Percentiles rank a stretch among this genome's conserved stretches.
phyloP scores from a whole-genome alignment of 805 yeast genomes.

The Spathaspora passalidarum region DNA sequence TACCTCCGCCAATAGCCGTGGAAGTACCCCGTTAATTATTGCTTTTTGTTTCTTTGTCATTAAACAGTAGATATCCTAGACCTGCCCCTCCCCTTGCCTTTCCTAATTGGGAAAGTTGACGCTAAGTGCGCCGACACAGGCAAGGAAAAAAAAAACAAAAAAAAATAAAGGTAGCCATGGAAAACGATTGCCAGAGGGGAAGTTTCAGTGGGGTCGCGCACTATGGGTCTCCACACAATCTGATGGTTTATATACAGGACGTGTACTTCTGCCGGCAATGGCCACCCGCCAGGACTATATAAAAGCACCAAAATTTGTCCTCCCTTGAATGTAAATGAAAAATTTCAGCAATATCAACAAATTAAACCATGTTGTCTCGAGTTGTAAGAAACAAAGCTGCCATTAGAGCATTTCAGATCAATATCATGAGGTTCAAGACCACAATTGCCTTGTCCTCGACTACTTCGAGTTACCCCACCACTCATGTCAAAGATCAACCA shows the following conservation, averaged over 20 bases:
- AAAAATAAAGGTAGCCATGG: neutral
- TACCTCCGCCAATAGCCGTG: neutral
- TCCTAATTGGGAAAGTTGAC: neutral
- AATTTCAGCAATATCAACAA: too few relatives aligned
- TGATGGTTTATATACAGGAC: neutral
- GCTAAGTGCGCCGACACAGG: neutral
- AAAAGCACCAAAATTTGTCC: too few relatives aligned
- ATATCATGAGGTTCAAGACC: slow-evolving; percentile 9
- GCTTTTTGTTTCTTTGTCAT: neutral
- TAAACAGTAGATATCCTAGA: neutral
- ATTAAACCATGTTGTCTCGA: neutral
- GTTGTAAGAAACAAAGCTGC: neutral
- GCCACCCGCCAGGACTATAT: neutral
- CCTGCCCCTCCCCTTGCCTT: neutral
- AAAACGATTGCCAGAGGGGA: neutral
- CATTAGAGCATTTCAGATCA: neutral
- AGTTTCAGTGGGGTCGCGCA: neutral
- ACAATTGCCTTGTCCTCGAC: slow-evolving; percentile 28
- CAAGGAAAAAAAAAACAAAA: neutral
- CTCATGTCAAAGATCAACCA: slow-evolving; percentile 41
- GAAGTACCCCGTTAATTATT: neutral
- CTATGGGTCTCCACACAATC: neutral
- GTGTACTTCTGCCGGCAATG: neutral
- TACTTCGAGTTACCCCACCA: slow-evolving; percentile 36
- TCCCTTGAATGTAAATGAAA: too few relatives aligned